Base-by-base conservation (phyloP, 495 filamentous ascomycete genomes). In the Aspergillus kassunensis region DNA sequence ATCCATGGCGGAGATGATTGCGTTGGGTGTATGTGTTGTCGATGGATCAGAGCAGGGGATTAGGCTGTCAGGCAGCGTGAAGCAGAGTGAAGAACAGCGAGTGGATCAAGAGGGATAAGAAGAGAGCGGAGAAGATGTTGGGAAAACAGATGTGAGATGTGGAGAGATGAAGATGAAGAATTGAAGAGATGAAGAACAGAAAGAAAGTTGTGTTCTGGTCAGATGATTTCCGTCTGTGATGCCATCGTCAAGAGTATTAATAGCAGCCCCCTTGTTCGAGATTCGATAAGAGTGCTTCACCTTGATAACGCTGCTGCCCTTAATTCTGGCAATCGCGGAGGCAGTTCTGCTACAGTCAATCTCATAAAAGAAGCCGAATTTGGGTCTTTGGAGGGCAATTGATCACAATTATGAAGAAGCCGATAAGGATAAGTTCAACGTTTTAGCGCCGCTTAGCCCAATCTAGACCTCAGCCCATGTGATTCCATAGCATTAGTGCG, bases 1-100 rank as follows among this genome's bases (percentile, higher is more conserved):
- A 51, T 62, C 55, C 64, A 59, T 59, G 54, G 53, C 54, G 58
- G 57, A 57, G 49, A 35, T 30, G 33, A 54, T 56, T 60, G 57
- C n/a, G 53, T 53, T 59, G 57, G 44, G 39, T 37, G 36, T 43
- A 44, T 55, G 23, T 46, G 53, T 55, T 45, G 35, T 41, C 33
- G 58, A 54, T 30, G 40, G 41, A 52, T 31, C 2, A 25, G 39
- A 56, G 52, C 24, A 20, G 34, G 12, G 30, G 35, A 46, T 55
- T 54, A 57, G 54, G 58, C 54, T 36, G 49, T 61, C 58, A 57
- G 54, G 58, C 58, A 57, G 54, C 48, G 41, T 51, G 24, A 54
- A 35, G 30, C 21, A 51, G 19, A 24, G 35, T 27, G 16, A 35
- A n/a, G n/a, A n/a, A n/a, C n/a, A n/a, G 24, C 8, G 41, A 19